Percentiles rank a stretch among this genome's conserved stretches.
phyloP scores from a whole-genome alignment of 371 early-diverging fungal genomes.

The Mortierella sp. region DNA sequence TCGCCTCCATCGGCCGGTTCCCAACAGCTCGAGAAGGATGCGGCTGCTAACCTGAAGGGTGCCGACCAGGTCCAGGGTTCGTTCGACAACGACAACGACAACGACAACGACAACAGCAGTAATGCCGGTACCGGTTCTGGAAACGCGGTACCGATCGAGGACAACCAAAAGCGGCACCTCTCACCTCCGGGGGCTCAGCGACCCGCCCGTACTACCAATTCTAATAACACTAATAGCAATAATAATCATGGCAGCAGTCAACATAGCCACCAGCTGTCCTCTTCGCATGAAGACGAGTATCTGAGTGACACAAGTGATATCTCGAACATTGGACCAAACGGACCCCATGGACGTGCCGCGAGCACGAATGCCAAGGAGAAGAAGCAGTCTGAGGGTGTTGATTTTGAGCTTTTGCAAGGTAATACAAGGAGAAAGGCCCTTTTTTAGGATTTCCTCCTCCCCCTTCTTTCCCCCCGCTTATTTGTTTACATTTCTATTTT shows the following conservation, averaged over 20 bases:
- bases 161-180: slow-evolving; percentile 42
- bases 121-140: slow-evolving; percentile 15
- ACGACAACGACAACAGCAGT: slow-evolving; percentile 7
- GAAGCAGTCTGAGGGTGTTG: slow-evolving; percentile 77
- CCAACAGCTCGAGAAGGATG: no score
- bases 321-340: slow-evolving; percentile 57
- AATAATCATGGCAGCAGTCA: neutral
- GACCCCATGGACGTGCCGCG: slow-evolving; percentile 37
- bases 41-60: no score
- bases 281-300: slow-evolving; percentile 53
- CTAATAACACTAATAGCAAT: neutral
- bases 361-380: slow-evolving; percentile 65
- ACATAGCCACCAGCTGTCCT: slow-evolving; percentile 3
- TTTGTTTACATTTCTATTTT: slow-evolving; percentile 2
- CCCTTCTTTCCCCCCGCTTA: neutral
- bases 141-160: slow-evolving; percentile 32
- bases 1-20: neutral
- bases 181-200: slow-evolving; percentile 19
- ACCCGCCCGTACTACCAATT: neutral
- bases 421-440: no score
- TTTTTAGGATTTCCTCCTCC: no score
- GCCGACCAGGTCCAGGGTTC: neutral
- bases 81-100: slow-evolving; percentile 7
- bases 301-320: slow-evolving; percentile 71
- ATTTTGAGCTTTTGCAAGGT: slow-evolving; percentile 81